Percentiles rank a stretch among this genome's conserved stretches.
Evolutionary conservation across 2,329 filamentous ascomycete genomes (phyloP).

Genomic region (Ceratocystiopsis sp.): DNA sequence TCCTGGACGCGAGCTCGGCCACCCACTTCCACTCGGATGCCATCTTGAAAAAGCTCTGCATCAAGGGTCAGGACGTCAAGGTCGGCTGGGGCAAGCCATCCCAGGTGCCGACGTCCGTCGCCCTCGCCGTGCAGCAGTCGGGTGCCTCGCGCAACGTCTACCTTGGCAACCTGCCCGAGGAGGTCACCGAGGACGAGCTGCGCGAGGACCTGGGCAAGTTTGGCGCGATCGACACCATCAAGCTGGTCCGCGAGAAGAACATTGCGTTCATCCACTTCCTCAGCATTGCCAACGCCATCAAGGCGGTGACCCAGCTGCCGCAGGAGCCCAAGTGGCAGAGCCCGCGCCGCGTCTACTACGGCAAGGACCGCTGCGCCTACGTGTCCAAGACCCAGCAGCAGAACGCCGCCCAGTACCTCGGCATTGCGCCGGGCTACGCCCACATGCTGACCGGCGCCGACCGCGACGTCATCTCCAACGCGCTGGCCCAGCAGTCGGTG

Average conservation of each 20-base stretch:
- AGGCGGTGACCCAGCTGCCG: conserved; percentile 88
- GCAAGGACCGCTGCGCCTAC: conserved; percentile 95
- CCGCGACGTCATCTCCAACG: conserved; percentile 89
- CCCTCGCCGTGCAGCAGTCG: conserved; percentile 93
- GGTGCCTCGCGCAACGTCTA: conserved; percentile 96
- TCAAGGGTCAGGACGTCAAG: conserved; percentile 98
- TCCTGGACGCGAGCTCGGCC: conserved; percentile 90
- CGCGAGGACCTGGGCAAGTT: conserved; percentile 94
- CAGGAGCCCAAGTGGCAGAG: conserved; percentile 96
- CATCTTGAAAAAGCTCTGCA: conserved; percentile 97
- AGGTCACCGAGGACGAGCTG: conserved; percentile 78
- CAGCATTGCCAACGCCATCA: conserved; percentile 95
- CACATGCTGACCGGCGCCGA: conserved; percentile 94
- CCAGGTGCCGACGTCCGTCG: conserved; percentile 91
- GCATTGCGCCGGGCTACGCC: conserved; percentile 90
- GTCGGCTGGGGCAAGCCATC: conserved; percentile 98
- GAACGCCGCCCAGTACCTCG: conserved; percentile 94
- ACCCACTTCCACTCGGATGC: conserved; percentile 99
- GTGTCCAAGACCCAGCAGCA: conserved; percentile 99
- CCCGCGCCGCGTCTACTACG: conserved; percentile 91
- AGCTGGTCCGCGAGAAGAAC: conserved; percentile 93
- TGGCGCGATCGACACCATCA: conserved; percentile 89
- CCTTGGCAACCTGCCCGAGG: conserved; percentile 80
- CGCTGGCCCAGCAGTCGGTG: conserved; percentile 91
- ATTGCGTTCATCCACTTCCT: conserved; percentile 97